A percentile compares a stretch with the other conserved stretches of the same genome.
phyloP scores from a whole-genome alignment of 257 asterid genomes.

The Galeopsis tetrahit region DNA sequence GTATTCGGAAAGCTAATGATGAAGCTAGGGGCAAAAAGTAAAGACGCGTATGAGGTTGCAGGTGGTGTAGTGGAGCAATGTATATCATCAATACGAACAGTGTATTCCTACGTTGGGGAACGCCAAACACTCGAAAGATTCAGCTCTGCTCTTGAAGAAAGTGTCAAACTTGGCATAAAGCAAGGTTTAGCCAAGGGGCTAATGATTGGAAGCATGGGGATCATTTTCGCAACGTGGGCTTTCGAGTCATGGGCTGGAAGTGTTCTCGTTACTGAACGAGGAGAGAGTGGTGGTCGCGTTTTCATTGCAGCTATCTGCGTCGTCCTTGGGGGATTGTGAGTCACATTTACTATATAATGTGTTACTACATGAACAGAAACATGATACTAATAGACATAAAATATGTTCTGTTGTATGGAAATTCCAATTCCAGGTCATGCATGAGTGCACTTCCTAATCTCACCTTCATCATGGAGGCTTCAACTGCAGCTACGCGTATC shows the following conservation, averaged over 20 bases:
- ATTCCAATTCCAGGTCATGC: conserved; percentile 51
- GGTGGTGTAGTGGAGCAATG: conserved; percentile 74
- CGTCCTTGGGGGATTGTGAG: conserved; percentile 80
- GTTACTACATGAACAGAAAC: too few species aligned
- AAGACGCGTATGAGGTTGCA: conserved; percentile 59
- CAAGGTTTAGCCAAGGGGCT: conserved; percentile 71
- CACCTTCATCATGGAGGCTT: conserved; percentile 63
- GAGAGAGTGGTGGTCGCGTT: conserved; percentile 72
- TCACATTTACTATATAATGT: too few species aligned
- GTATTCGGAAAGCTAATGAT: conserved; percentile 66
- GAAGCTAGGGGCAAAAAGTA: conserved; percentile 55
- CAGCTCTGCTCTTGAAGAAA: conserved; percentile 56
- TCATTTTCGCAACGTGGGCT: conserved; percentile 68
- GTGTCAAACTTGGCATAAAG: conserved; percentile 60
- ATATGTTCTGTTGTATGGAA: not conserved
- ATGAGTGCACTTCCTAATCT: conserved; percentile 74
- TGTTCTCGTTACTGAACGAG: conserved; percentile 58
- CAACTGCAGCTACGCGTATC: conserved; percentile 52
- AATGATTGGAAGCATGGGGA: conserved; percentile 86
- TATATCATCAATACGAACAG: conserved; percentile 69
- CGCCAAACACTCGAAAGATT: conserved; percentile 54
- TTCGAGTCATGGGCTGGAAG: conserved; percentile 85
- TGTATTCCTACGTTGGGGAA: conserved; percentile 80
- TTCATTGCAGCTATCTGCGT: conserved; percentile 61
- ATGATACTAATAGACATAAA: too few species aligned